A percentile compares a stretch with the other conserved stretches of the same genome.
These are phyloP conservation scores for Mycosarcoma mackinlayi DNA, from an alignment of 1,284 basidiomycete species.

Conservation along the genomic window DNA sequence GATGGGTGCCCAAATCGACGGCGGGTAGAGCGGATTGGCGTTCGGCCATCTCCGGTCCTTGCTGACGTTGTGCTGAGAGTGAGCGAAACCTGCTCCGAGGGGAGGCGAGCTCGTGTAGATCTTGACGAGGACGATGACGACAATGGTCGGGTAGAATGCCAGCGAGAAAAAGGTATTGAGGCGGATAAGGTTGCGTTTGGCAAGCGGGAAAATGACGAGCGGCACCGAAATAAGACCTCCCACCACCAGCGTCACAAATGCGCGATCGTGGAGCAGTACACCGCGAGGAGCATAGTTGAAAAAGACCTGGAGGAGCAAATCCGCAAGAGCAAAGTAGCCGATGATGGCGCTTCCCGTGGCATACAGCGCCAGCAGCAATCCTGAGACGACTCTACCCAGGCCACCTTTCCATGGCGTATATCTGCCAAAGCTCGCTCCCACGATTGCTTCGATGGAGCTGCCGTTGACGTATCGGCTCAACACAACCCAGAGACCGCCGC, in stretches of 20 bases:
- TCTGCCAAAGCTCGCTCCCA: conserved; percentile 59
- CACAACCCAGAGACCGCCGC: conserved; percentile 65
- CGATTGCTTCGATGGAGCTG: conserved; percentile 61
- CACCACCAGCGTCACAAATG: conserved; percentile 61
- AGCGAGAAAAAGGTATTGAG: conserved; percentile 57
- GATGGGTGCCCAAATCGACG: conserved; percentile 63
- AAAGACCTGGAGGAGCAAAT: conserved; percentile 63
- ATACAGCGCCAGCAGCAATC: conserved; percentile 55
- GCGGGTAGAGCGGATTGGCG: conserved; percentile 45
- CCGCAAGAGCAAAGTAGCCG: conserved; percentile 64
- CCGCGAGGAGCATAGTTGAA: conserved; percentile 61
- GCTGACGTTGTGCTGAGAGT: background rate
- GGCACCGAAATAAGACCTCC: conserved; percentile 60
- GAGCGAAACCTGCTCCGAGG: background rate
- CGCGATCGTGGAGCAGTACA: conserved; percentile 59
- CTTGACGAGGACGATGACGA: conserved; percentile 52
- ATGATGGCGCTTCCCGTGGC: conserved; percentile 64
- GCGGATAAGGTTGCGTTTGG: conserved; percentile 64
- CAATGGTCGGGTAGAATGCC: conserved; percentile 56
- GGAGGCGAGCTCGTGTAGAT: conserved; percentile 35
- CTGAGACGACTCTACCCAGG: conserved; percentile 51
- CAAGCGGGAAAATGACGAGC: conserved; percentile 62
- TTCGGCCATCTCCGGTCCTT: conserved; percentile 24
- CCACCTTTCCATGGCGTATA: conserved; percentile 63
- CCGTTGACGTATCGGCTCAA: conserved; percentile 65